Percentiles rank a stretch among this genome's conserved stretches.
These are phyloP conservation scores for Rhodotorula sp. DNA, from an alignment of 1,284 basidiomycete genomes.

Conservation along the genomic window DNA sequence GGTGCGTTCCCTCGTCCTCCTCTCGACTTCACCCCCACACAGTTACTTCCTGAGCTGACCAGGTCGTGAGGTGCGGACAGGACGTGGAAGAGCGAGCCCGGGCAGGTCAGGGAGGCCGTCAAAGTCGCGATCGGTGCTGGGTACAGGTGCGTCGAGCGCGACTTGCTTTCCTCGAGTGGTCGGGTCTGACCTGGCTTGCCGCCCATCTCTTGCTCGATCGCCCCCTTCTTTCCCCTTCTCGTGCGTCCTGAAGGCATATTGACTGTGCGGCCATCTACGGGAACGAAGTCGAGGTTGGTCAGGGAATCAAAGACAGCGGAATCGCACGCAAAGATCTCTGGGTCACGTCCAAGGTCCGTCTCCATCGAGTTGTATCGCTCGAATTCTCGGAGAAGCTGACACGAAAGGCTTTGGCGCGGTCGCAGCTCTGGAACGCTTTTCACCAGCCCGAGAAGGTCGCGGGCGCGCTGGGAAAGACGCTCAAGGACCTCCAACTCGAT, in stretches of 20 bases:
- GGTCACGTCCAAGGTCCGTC: constrained; percentile 59
- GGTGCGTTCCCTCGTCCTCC: constrained; percentile 15
- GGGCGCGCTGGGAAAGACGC: constrained; percentile 67
- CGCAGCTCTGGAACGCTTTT: constrained; percentile 61
- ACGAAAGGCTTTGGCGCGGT: constrained; percentile 51
- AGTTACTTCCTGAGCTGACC: not conserved
- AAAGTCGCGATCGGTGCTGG: constrained; percentile 35
- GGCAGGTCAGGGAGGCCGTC: constrained; percentile 37
- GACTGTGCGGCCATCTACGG: constrained; percentile 52
- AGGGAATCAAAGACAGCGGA: constrained; percentile 66
- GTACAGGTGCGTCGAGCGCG: constrained; percentile 21
- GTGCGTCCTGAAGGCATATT: constrained; percentile 2
- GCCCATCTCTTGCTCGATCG: not conserved
- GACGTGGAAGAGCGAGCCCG: constrained; percentile 38
- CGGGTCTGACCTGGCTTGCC: not conserved
- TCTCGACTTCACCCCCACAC: not conserved
- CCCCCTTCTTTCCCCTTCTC: not conserved
- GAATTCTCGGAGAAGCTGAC: not conserved
- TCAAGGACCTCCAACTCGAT: constrained; percentile 65
- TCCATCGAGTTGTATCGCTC: not conserved
- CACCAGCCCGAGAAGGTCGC: constrained; percentile 59
- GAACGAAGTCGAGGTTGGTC: constrained; percentile 83
- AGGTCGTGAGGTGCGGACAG: not conserved
- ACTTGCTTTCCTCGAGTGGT: no score
- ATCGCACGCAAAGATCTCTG: constrained; percentile 66